Evolutionary conservation across 2,329 filamentous ascomycete genomes (phyloP).

Genomic region (Blumeria graminis): DNA sequence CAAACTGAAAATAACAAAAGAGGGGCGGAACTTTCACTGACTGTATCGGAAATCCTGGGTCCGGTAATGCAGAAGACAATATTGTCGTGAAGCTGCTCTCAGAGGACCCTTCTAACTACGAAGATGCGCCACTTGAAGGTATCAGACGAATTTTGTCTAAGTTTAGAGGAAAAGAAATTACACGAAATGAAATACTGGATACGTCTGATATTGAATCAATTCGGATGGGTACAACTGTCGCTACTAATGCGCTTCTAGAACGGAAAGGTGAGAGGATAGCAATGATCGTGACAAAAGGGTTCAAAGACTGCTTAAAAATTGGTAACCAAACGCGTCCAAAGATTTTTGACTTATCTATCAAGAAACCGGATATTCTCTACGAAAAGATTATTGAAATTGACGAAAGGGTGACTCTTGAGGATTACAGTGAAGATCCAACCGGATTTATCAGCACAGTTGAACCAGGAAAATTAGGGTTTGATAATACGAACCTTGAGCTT

Average conservation of each 20-base stretch:
- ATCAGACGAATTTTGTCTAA: conserved; percentile 66
- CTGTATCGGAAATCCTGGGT: conserved; percentile 60
- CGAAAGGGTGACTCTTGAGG: conserved; percentile 74
- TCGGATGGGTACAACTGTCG: conserved; percentile 87
- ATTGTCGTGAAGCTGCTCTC: conserved; percentile 73
- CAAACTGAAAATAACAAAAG: conserved; percentile 15
- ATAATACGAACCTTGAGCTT: conserved; percentile 15
- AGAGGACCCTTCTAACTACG: conserved; percentile 74
- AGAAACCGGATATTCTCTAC: conserved; percentile 70
- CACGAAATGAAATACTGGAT: conserved; percentile 56
- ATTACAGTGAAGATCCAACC: conserved; percentile 71
- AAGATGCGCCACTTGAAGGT: conserved; percentile 74
- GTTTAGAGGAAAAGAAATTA: conserved; percentile 52
- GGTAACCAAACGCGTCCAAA: conserved; percentile 75
- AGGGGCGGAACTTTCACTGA: conserved; percentile 84
- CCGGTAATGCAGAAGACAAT: conserved; percentile 45
- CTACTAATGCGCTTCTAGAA: conserved; percentile 76
- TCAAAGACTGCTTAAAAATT: conserved; percentile 69
- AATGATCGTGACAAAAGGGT: conserved; percentile 67
- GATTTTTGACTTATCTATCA: conserved; percentile 77
- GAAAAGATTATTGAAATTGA: conserved; percentile 70
- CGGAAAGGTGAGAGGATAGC: conserved; percentile 76
- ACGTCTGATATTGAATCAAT: conserved; percentile 72
- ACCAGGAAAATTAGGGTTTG: conserved; percentile 16
- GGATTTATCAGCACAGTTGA: conserved; percentile 30